A percentile compares a stretch with the other conserved stretches of the same genome.
phyloP scores from a whole-genome alignment of 2,329 filamentous ascomycete genomes.

The Zasmidium cellare region DNA sequence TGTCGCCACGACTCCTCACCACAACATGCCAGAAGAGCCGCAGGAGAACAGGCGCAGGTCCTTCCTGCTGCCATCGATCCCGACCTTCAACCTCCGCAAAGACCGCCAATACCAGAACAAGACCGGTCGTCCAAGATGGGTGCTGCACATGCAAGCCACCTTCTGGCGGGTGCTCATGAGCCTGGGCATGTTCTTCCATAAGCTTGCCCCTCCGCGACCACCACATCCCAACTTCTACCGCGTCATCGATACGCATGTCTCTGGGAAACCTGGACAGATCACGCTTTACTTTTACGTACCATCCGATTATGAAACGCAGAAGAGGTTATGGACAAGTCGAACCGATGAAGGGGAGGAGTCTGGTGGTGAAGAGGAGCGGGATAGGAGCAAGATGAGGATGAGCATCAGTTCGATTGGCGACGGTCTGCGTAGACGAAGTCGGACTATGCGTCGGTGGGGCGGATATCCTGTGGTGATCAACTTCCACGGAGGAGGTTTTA shows the following conservation, averaged over 20 bases:
- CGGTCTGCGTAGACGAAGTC: slow-evolving; percentile 23
- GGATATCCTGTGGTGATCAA: slow-evolving; percentile 60
- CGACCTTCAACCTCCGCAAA: neutral
- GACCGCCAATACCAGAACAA: neutral
- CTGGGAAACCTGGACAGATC: slow-evolving; percentile 48
- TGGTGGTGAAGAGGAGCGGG: slow-evolving; percentile 17
- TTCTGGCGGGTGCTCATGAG: slow-evolving; percentile 69
- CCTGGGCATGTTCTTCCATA: slow-evolving; percentile 69
- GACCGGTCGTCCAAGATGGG: slow-evolving; percentile 55
- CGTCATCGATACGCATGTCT: slow-evolving; percentile 53
- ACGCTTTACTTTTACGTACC: slow-evolving; percentile 64
- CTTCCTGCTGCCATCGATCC: neutral
- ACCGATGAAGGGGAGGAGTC: slow-evolving; percentile 16
- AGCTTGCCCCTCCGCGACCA: slow-evolving; percentile 60
- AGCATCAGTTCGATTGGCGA: slow-evolving; percentile 27
- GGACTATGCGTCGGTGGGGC: slow-evolving; percentile 40
- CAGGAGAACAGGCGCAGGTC: neutral
- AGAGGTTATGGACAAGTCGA: slow-evolving; percentile 33
- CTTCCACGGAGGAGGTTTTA: slow-evolving; percentile 66
- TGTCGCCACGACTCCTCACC: neutral
- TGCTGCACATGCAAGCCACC: slow-evolving; percentile 62
- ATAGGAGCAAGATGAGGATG: slow-evolving; percentile 23
- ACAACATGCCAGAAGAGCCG: neutral
- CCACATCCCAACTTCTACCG: slow-evolving; percentile 61
- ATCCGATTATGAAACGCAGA: slow-evolving; percentile 46